phyloP scores from a whole-genome alignment of 2,329 filamentous ascomycete species.

The Diaporthe citrichinensis region DNA sequence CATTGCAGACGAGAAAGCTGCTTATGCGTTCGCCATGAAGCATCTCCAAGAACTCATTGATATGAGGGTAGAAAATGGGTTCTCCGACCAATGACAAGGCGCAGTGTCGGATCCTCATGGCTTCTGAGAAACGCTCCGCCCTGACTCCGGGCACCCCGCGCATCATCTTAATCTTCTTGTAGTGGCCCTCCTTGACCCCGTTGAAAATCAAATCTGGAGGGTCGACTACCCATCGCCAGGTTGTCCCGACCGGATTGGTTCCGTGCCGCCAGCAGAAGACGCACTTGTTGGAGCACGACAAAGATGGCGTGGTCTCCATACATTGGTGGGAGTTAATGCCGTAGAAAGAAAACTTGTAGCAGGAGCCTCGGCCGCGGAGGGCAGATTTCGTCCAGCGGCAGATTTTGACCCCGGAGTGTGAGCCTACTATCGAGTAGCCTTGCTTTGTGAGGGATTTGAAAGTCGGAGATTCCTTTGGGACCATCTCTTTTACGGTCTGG shows the following conservation, averaged over 20 bases:
- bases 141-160: conserved; percentile 93
- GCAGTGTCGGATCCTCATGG: conserved; percentile 93
- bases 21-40: conserved; percentile 90
- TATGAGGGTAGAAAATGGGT: conserved; percentile 98
- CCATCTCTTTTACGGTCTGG: conserved; percentile 86
- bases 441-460: conserved; percentile 93
- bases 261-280: conserved; percentile 99
- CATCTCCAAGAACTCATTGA: conserved; percentile 90
- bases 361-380: conserved; percentile 91
- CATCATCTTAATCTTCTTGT: conserved; percentile 98
- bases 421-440: conserved; percentile 94
- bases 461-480: conserved; percentile 90
- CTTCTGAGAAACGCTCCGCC: conserved; percentile 92
- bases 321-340: conserved; percentile 96
- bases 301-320: conserved; percentile 97
- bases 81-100: conserved; percentile 93
- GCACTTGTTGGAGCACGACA: conserved; percentile 98
- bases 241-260: conserved; percentile 96
- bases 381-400: conserved; percentile 99
- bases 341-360: conserved; percentile 98
- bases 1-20: conserved; percentile 96
- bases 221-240: conserved; percentile 96
- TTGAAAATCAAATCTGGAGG: conserved; percentile 90
- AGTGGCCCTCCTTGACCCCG: conserved; percentile 92
- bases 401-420: conserved; percentile 96